Percentiles rank a stretch among this genome's conserved stretches.
Evolutionary conservation across 2,329 filamentous ascomycete genomes (phyloP).

Genomic region (Colletotrichum falcatum): DNA sequence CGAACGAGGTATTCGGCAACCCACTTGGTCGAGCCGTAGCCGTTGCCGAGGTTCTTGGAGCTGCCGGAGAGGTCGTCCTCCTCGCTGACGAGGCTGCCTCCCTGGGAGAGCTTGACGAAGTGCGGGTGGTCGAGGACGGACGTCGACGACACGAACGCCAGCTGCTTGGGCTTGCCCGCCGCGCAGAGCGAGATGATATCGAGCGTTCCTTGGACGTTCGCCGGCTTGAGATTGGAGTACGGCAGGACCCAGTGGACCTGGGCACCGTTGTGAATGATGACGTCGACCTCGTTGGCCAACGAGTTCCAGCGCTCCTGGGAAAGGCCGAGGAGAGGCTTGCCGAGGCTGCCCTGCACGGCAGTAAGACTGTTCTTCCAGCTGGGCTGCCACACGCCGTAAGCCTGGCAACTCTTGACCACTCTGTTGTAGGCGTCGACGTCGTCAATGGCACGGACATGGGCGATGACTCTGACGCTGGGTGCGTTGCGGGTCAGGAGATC

Average conservation of each 20-base stretch:
- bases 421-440: slow-evolving; percentile 9
- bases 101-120: slow-evolving; percentile 81
- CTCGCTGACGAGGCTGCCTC: slow-evolving; percentile 69
- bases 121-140: slow-evolving; percentile 84
- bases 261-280: slow-evolving; percentile 86
- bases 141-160: slow-evolving; percentile 87
- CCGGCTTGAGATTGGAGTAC: slow-evolving; percentile 76
- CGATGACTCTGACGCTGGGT: slow-evolving; percentile 50
- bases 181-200: slow-evolving; percentile 81
- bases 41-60: slow-evolving; percentile 80
- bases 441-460: slow-evolving; percentile 22
- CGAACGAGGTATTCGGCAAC: slow-evolving; percentile 74
- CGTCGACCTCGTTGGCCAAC: slow-evolving; percentile 70
- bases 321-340: slow-evolving; percentile 80
- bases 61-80: slow-evolving; percentile 84
- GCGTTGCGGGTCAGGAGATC: slow-evolving; percentile 78
- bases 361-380: slow-evolving; percentile 74
- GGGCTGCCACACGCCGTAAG: slow-evolving; percentile 82
- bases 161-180: slow-evolving; percentile 80
- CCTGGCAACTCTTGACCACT: slow-evolving; percentile 18
- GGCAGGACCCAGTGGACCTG: slow-evolving; percentile 84
- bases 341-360: slow-evolving; percentile 79
- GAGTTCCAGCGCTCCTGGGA: slow-evolving; percentile 63
- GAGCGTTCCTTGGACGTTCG: slow-evolving; percentile 86
- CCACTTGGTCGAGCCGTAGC: slow-evolving; percentile 95